Conservation (phyloP, 192 early-diverging fungal species). For the Entomortierella beljakovae region DNA sequence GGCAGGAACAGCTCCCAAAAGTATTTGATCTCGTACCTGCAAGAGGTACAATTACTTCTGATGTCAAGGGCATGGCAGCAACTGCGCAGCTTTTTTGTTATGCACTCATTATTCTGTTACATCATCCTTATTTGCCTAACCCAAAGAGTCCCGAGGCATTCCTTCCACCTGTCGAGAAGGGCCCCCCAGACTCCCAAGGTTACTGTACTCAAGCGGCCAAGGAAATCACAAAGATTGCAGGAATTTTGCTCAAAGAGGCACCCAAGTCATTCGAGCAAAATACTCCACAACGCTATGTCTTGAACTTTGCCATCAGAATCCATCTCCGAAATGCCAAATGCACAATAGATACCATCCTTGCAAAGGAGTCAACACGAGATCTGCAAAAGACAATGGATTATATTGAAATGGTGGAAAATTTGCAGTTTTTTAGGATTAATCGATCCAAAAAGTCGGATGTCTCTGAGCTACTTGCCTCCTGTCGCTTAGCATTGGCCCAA, state of each 20-base stretch:
- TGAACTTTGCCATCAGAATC: conserved; percentile 53
- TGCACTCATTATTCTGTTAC: conserved; percentile 45
- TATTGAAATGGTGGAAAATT: conserved; percentile 43
- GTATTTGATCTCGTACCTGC: conserved; percentile 41
- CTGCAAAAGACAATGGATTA: conserved; percentile 52
- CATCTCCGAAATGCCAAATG: conserved; percentile 50
- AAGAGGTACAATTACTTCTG: conserved; percentile 33
- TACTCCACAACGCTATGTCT: conserved; percentile 33
- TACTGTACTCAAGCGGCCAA: conserved; percentile 54
- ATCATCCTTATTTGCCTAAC: conserved; percentile 51
- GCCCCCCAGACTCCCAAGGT: conserved; percentile 41
- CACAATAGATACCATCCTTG: conserved; percentile 15
- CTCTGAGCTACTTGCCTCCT: conserved; percentile 33
- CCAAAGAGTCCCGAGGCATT: conserved; percentile 53
- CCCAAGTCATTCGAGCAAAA: conserved; percentile 42
- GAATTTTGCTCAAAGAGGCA: conserved; percentile 36
- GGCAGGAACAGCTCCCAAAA: conserved; percentile 38
- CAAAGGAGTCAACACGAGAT: conserved; percentile 44
- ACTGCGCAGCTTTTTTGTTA: conserved; percentile 46
- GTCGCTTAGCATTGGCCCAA: conserved; percentile 40
- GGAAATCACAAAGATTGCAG: conserved; percentile 50
- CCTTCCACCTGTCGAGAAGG: conserved; percentile 14
- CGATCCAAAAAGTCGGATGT: conserved; percentile 48
- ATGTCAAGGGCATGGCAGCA: conserved; percentile 27
- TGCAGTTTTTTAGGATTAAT: conserved; percentile 52